These are phyloP conservation scores for Neonectria sp. DNA, from an alignment of 2,329 filamentous ascomycete genomes.

Conservation along the genomic window DNA sequence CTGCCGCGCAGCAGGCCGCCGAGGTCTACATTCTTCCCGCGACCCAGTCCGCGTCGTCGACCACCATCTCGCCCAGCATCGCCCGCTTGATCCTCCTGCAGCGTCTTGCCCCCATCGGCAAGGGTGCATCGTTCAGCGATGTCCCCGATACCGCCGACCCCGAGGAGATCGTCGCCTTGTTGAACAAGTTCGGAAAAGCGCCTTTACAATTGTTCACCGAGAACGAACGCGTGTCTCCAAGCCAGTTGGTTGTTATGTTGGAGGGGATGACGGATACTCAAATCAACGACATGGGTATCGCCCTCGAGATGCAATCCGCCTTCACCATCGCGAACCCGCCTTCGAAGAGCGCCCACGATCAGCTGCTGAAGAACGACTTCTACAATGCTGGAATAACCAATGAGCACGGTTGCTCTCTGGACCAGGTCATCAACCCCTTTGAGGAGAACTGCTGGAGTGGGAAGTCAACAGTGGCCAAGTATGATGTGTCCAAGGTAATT, in stretches of 20 bases:
- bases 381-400: conserved; percentile 56
- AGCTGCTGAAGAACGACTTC: conserved; percentile 60
- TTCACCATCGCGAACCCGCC: conserved; percentile 67
- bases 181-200: conserved; percentile 73
- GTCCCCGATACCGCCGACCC: conserved; percentile 57
- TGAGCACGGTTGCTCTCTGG: conserved; percentile 55
- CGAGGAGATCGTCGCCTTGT: conserved; percentile 67
- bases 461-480: conserved; percentile 60
- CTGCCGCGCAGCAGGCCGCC: conserved; percentile 59
- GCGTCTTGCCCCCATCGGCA: conserved; percentile 64
- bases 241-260: conserved; percentile 73
- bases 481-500: conserved; percentile 61
- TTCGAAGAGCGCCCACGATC: conserved; percentile 58
- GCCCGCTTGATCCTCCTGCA: conserved; percentile 73
- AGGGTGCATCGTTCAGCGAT: conserved; percentile 64
- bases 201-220: conserved; percentile 65
- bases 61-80: conserved; percentile 66
- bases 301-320: conserved; percentile 55
- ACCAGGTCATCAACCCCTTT: conserved; percentile 59
- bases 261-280: conserved; percentile 68
- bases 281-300: conserved; percentile 59
- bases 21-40: conserved; percentile 68
- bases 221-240: conserved; percentile 52
- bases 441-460: conserved; percentile 62
- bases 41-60: conserved; percentile 50